Percentiles rank a stretch among this genome's conserved stretches.
phyloP scores from a whole-genome alignment of 163 green algal genomes.

The Smithsoniella earleae region DNA sequence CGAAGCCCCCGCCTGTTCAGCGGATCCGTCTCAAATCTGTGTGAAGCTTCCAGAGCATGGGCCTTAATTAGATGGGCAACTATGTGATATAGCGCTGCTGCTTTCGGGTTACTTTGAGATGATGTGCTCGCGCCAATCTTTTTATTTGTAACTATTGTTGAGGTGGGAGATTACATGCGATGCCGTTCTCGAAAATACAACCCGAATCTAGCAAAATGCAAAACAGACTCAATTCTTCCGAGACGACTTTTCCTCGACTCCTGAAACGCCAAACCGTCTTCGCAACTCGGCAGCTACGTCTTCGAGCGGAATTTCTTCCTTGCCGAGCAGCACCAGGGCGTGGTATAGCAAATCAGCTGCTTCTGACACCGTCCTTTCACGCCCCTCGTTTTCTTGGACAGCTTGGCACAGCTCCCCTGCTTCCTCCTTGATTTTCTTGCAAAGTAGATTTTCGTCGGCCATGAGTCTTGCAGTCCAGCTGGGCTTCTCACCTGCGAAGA shows the following conservation, averaged over 20 bases:
- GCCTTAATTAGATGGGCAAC: too few species aligned
- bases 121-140: too few species aligned
- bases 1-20: too few species aligned
- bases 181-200: too few species aligned
- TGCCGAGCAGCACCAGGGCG: slow-evolving; percentile 78
- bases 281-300: neutral
- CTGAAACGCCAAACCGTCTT: slow-evolving; percentile 33
- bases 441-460: slow-evolving; percentile 74
- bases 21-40: too few species aligned
- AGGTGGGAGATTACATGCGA: too few species aligned
- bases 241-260: slow-evolving; percentile 44
- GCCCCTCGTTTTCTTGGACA: slow-evolving; percentile 73
- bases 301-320: neutral
- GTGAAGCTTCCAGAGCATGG: too few species aligned
- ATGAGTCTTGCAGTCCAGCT: slow-evolving; percentile 91
- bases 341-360: slow-evolving; percentile 97
- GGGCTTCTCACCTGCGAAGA: slow-evolving; percentile 65
- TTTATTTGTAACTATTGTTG: too few species aligned
- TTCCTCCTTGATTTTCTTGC: slow-evolving; percentile 83
- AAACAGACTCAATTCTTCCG: too few species aligned
- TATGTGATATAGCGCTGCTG: too few species aligned
- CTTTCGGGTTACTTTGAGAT: too few species aligned
- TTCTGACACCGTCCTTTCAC: slow-evolving; percentile 76
- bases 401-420: slow-evolving; percentile 88
- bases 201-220: too few species aligned